Evolutionary conservation across 257 asterid species (phyloP).

Genomic region (Solanum tarapatanum): DNA sequence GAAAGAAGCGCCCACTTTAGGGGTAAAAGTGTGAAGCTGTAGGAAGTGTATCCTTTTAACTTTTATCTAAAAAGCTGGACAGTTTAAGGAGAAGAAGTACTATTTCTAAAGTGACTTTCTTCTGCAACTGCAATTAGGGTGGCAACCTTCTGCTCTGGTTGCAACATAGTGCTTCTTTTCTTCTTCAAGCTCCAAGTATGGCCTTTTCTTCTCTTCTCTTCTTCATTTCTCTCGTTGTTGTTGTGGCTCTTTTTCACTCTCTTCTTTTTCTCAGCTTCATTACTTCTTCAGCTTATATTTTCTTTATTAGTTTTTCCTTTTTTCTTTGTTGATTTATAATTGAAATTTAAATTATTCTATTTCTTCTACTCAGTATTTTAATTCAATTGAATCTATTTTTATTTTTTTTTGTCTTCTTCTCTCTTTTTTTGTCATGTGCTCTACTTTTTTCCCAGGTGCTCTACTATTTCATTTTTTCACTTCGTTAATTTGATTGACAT

Average conservation of each 20-base stretch:
- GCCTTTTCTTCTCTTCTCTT: neutral
- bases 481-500: neutral
- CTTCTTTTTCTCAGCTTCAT: neutral
- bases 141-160: neutral
- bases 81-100: neutral
- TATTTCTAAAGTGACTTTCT: neutral
- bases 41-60: neutral
- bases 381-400: neutral
- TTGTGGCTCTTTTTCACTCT: neutral
- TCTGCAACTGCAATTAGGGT: neutral
- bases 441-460: neutral
- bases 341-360: neutral
- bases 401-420: neutral
- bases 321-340: neutral
- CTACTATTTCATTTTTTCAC: neutral
- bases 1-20: neutral
- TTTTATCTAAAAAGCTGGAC: neutral
- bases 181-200: neutral
- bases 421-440: neutral
- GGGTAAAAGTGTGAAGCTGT: neutral
- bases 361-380: neutral
- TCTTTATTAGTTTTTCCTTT: neutral
- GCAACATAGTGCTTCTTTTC: neutral
- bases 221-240: neutral
- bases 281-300: neutral